A percentile compares a stretch with the other conserved stretches of the same genome.
Conservation (phyloP, 208 protist species). For the Trypanosoma avium region DNA sequence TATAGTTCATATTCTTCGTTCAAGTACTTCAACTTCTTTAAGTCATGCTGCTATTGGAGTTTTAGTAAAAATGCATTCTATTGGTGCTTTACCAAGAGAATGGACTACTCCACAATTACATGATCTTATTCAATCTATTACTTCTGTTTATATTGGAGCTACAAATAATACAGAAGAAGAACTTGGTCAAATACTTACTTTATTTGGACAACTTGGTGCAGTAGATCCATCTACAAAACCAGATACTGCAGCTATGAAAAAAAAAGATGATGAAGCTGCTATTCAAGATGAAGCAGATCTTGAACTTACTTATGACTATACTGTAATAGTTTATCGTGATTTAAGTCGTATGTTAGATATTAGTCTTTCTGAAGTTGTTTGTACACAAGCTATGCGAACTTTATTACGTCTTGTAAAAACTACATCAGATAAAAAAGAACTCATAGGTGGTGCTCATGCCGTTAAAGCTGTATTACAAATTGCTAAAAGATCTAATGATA, state of each 20-base stretch:
- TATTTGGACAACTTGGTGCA: conserved; percentile 88
- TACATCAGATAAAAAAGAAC: conserved; percentile 79
- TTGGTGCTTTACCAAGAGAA: conserved; percentile 50
- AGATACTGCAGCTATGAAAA: conserved; percentile 37
- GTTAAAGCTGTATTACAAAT: conserved; percentile 82
- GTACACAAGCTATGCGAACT: conserved; percentile 78
- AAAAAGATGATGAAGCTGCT: conserved; percentile 68
- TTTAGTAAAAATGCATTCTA: conserved; percentile 73
- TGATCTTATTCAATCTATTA: conserved; percentile 65
- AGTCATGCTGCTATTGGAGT: conserved; percentile 78
- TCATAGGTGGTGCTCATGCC: conserved; percentile 81
- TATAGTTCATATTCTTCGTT: conserved; percentile 61
- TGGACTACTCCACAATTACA: conserved; percentile 56
- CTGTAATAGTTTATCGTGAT: conserved; percentile 89
- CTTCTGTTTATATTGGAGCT: conserved; percentile 66
- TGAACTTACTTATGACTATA: conserved; percentile 91
- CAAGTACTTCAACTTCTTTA: conserved; percentile 64
- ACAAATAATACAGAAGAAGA: conserved; percentile 61
- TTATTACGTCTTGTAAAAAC: conserved; percentile 84
- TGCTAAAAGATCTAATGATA: conserved; percentile 71
- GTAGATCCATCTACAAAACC: conserved; percentile 73
- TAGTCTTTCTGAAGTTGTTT: conserved; percentile 80
- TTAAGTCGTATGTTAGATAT: conserved; percentile 86
- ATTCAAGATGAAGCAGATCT: conserved; percentile 84
- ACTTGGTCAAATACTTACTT: conserved; percentile 70